phyloP scores from a whole-genome alignment of 441 rosid genomes.

The Daphne laureola region DNA sequence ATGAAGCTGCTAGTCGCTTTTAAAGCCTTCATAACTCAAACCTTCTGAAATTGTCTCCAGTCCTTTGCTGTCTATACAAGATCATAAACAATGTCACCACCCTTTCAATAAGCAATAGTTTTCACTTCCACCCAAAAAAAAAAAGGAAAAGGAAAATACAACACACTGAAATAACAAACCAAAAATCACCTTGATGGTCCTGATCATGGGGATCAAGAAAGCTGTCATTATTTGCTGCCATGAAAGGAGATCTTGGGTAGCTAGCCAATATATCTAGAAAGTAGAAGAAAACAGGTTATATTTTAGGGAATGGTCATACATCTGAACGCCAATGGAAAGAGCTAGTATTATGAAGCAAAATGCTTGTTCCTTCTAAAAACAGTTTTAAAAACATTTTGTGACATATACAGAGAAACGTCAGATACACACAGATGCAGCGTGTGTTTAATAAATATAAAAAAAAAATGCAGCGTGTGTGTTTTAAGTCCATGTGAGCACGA shows the following conservation, averaged over 20 bases:
- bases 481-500: neutral
- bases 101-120: neutral
- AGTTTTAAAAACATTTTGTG: neutral
- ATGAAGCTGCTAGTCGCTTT: constrained; percentile 55
- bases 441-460: too few relatives aligned
- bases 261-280: constrained; percentile 70
- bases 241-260: constrained; percentile 80
- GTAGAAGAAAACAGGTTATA: constrained; percentile 5
- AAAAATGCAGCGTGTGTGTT: too few relatives aligned
- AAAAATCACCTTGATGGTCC: constrained; percentile 63
- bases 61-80: constrained; percentile 61
- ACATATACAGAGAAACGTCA: neutral
- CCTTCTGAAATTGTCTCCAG: constrained; percentile 87
- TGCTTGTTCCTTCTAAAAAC: neutral
- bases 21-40: constrained; percentile 65
- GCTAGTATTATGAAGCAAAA: neutral
- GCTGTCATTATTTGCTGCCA: constrained; percentile 52
- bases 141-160: constrained; percentile 1
- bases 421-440: neutral
- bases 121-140: neutral
- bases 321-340: neutral
- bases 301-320: neutral
- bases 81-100: constrained; percentile 14
- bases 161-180: neutral
- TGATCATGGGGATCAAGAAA: constrained; percentile 78